Percentiles rank a stretch among this genome's conserved stretches.
These are phyloP conservation scores for Leccinum disarticulatum DNA, from an alignment of 768 basidiomycete genomes.

Conservation along the genomic window DNA sequence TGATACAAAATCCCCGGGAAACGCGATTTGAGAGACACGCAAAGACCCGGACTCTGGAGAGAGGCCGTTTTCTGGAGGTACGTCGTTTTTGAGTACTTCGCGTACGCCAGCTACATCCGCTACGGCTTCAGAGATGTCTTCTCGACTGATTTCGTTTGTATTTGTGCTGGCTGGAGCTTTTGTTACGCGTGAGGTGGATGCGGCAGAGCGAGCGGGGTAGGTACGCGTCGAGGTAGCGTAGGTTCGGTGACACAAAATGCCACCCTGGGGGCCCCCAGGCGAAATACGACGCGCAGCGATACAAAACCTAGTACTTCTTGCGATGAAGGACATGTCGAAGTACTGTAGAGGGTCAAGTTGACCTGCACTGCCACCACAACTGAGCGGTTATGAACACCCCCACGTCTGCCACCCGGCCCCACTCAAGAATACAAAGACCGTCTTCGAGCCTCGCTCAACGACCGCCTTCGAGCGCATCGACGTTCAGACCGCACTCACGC, in stretches of 20 bases:
- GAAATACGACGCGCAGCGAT: constrained; percentile 9
- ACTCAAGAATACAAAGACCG: constrained; percentile 27
- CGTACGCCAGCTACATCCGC: constrained; percentile 17
- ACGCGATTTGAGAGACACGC: constrained; percentile 20
- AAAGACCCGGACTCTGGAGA: constrained; percentile 13
- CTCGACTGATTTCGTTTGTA: constrained; percentile 20
- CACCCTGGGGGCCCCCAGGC: not conserved
- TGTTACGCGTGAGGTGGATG: constrained; percentile 21
- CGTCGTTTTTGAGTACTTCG: constrained; percentile 15
- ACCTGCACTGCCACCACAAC: constrained; percentile 9
- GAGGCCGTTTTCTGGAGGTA: constrained; percentile 16
- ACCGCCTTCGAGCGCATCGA: constrained; percentile 44
- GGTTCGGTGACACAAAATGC: constrained; percentile 1
- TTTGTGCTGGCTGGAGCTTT: constrained; percentile 35
- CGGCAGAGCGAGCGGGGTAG: constrained; percentile 24
- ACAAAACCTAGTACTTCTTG: constrained; percentile 9
- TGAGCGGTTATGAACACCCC: constrained; percentile 21
- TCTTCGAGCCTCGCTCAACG: constrained; percentile 40
- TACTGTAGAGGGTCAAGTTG: not conserved
- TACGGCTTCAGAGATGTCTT: constrained; percentile 22
- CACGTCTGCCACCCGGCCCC: constrained; percentile 20
- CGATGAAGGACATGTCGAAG: constrained; percentile 20
- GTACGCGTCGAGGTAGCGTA: constrained; percentile 29
- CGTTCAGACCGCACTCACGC: constrained; percentile 34
- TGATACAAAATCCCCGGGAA: constrained; percentile 29